These are phyloP conservation scores for Yarrowia deformans DNA, from an alignment of 805 yeast genomes.

Conservation along the genomic window DNA sequence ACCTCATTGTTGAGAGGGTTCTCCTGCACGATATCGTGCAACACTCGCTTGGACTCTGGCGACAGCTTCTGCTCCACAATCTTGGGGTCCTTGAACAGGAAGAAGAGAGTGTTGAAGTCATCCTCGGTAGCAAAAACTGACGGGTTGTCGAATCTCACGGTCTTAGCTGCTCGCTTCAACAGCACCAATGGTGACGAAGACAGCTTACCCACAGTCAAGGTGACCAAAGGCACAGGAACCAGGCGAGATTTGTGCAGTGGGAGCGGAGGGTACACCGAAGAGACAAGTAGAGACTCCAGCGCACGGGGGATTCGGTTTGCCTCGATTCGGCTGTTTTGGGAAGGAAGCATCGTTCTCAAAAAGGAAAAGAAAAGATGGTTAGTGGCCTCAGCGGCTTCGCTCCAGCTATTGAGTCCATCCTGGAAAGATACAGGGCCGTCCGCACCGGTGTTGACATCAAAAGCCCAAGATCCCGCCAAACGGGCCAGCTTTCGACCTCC, in stretches of 20 bases:
- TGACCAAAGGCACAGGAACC: conserved; percentile 68
- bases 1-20: conserved; percentile 45
- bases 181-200: conserved; percentile 64
- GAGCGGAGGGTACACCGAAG: conserved; percentile 67
- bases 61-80: conserved; percentile 67
- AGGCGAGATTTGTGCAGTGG: conserved; percentile 53
- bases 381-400: conserved; percentile 82
- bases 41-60: conserved; percentile 70
- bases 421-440: conserved; percentile 58
- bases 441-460: conserved; percentile 53
- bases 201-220: conserved; percentile 57
- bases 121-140: conserved; percentile 75
- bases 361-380: conserved; percentile 81
- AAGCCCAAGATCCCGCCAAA: conserved; percentile 91
- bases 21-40: conserved; percentile 52
- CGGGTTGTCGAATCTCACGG: conserved; percentile 72
- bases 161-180: conserved; percentile 62
- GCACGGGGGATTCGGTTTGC: conserved; percentile 50
- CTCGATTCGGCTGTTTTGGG: conserved; percentile 70
- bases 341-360: conserved; percentile 75
- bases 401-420: conserved; percentile 79
- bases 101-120: conserved; percentile 76
- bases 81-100: conserved; percentile 65
- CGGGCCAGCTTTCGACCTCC: conserved; percentile 81
- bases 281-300: conserved; percentile 67